A percentile compares a stretch with the other conserved stretches of the same genome.
These are phyloP conservation scores for Raffaelea deltoideospora DNA, from an alignment of 2,329 filamentous ascomycete genomes.

Conservation along the genomic window DNA sequence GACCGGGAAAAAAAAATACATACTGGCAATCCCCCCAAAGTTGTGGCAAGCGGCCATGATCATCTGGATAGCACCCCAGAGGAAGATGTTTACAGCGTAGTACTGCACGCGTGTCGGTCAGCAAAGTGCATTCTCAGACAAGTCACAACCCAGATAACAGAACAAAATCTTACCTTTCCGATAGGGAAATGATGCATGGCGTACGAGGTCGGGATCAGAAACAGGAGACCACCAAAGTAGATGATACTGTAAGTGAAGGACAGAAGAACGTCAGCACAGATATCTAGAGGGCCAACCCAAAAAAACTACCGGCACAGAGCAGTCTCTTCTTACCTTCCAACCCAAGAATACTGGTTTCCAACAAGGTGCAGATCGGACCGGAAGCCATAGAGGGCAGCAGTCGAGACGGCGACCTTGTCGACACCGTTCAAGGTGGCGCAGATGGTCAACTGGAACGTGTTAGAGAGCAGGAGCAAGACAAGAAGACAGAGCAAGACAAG, in stretches of 20 bases:
- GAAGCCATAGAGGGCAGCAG: slow-evolving; percentile 13
- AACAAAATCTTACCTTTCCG: no score
- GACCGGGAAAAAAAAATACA: no score
- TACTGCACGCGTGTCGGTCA: no score
- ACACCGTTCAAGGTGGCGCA: slow-evolving; percentile 7
- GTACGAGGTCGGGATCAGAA: slow-evolving; percentile 12
- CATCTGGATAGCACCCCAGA: slow-evolving; percentile 10
- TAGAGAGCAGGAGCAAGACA: no score
- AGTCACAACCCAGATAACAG: no score
- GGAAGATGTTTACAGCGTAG: slow-evolving; percentile 10
- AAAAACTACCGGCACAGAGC: no score
- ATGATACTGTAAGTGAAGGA: no score
- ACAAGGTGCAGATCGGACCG: slow-evolving; percentile 10
- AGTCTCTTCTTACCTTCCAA: no score
- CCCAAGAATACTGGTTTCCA: slow-evolving; percentile 14
- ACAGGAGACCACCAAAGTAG: slow-evolving; percentile 12
- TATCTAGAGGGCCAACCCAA: no score
- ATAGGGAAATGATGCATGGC: slow-evolving; percentile 9
- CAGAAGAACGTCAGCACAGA: no score
- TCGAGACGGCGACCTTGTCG: slow-evolving; percentile 12
- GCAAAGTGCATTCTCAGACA: no score
- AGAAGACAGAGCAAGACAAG: neutral
- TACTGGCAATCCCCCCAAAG: slow-evolving; percentile 9
- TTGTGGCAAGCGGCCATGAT: slow-evolving; percentile 10
- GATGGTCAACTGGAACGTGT: neutral